Evolutionary conservation across 352 stramenopile species (phyloP).

Genomic region (Globisporangium nagaii): DNA sequence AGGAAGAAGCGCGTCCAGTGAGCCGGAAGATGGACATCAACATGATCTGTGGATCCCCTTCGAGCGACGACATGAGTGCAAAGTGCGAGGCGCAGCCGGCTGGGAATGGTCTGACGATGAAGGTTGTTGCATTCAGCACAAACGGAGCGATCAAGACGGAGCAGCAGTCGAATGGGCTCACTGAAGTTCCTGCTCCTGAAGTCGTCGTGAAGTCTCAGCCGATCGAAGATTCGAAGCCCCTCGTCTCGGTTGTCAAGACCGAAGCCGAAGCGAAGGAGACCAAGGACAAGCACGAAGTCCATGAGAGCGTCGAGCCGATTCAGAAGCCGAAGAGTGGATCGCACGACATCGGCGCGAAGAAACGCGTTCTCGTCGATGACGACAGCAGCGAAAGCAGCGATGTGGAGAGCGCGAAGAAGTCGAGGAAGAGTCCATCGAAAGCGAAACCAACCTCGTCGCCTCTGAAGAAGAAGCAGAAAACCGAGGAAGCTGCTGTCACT

Average conservation of each 20-base stretch:
- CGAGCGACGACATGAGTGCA: conserved; percentile 14
- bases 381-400: conserved; percentile 50
- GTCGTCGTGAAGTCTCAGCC: background rate
- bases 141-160: conserved; percentile 6
- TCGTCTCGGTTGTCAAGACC: background rate
- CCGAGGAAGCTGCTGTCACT: background rate
- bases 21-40: conserved; percentile 47
- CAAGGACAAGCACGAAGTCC: conserved; percentile 18
- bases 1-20: conserved; percentile 7
- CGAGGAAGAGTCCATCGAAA: background rate
- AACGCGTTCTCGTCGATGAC: conserved; percentile 59
- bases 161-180: background rate
- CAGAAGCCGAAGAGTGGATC: conserved; percentile 12
- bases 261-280: conserved; percentile 11
- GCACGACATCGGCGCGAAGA: conserved; percentile 32
- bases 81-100: conserved; percentile 3
- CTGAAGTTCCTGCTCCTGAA: background rate
- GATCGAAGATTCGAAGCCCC: background rate
- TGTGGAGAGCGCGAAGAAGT: conserved; percentile 9
- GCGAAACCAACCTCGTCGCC: conserved; percentile 3
- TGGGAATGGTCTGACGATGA: background rate
- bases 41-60: conserved; percentile 22
- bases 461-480: conserved; percentile 14
- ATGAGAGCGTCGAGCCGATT: background rate
- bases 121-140: background rate